Conservation (phyloP, 768 basidiomycete species). For the Serendipita vermifera region DNA sequence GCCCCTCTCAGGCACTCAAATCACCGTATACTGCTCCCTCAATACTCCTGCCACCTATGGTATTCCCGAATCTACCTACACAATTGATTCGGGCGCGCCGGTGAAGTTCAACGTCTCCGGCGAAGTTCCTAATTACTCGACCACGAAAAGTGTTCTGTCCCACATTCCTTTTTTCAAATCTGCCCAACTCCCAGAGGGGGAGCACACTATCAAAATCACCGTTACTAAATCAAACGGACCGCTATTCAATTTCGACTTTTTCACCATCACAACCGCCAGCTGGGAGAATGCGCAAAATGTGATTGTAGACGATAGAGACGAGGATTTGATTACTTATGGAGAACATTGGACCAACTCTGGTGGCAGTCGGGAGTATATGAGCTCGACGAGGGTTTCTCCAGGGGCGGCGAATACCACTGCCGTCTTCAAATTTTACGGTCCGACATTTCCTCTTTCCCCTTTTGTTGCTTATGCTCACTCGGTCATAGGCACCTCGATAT, state of each 20-base stretch:
- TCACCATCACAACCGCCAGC: not conserved
- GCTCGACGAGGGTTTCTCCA: no score
- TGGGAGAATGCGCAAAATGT: not conserved
- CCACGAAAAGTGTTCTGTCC: not conserved
- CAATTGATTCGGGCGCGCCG: not conserved
- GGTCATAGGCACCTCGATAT: no score
- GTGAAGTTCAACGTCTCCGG: not conserved
- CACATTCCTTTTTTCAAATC: constrained; percentile 3
- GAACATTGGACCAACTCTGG: no score
- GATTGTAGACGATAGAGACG: not conserved
- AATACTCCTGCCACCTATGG: not conserved
- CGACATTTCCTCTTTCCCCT: no score
- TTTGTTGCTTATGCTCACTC: no score
- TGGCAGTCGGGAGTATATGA: no score
- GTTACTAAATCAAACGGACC: not conserved
- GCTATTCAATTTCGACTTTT: not conserved
- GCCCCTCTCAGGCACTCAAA: not conserved
- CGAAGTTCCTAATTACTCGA: not conserved
- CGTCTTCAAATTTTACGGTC: no score
- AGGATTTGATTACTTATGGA: no score
- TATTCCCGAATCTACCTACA: not conserved
- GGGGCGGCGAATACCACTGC: no score
- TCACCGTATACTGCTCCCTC: not conserved
- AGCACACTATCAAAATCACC: not conserved
- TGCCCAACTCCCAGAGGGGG: not conserved